These are phyloP conservation scores for Ustanciosporium gigantosporum DNA, from an alignment of 1,284 basidiomycete genomes.

Conservation along the genomic window DNA sequence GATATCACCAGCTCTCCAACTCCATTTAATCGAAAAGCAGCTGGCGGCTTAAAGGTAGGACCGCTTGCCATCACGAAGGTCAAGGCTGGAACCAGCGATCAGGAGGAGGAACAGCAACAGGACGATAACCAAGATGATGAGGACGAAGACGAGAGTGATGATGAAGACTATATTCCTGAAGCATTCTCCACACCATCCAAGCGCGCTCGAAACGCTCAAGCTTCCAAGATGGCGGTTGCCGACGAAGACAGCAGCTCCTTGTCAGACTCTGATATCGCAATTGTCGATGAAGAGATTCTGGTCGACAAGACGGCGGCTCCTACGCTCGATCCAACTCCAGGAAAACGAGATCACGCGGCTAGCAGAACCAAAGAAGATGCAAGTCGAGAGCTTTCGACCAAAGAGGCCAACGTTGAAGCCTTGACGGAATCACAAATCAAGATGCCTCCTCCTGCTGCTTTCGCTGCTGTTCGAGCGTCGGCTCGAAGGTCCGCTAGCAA, in stretches of 20 bases:
- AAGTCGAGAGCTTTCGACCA: conserved; percentile 12
- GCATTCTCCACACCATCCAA: conserved; percentile 5
- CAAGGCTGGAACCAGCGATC: conserved; percentile 29
- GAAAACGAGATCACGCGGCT: too few species aligned
- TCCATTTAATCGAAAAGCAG: neutral
- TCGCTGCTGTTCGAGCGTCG: conserved; percentile 13
- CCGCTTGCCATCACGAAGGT: conserved; percentile 24
- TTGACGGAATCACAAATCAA: conserved; percentile 33
- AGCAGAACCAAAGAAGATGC: too few species aligned
- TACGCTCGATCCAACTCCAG: too few species aligned
- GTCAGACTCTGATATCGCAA: conserved; percentile 19
- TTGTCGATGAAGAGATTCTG: too few species aligned
- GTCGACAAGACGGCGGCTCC: too few species aligned
- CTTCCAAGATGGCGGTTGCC: neutral
- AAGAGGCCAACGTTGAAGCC: conserved; percentile 1
- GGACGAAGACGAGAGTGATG: conserved; percentile 31
- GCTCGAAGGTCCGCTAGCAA: conserved; percentile 35
- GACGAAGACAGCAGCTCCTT: conserved; percentile 30
- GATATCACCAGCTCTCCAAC: too few species aligned
- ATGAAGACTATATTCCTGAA: conserved; percentile 31
- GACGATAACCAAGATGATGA: too few species aligned
- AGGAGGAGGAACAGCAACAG: conserved; percentile 14
- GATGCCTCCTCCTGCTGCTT: conserved; percentile 34
- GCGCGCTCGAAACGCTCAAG: too few species aligned
- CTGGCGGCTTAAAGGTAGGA: conserved; percentile 8